phyloP scores from a whole-genome alignment of 129 eudicot species.

The Flaveria linearis region DNA sequence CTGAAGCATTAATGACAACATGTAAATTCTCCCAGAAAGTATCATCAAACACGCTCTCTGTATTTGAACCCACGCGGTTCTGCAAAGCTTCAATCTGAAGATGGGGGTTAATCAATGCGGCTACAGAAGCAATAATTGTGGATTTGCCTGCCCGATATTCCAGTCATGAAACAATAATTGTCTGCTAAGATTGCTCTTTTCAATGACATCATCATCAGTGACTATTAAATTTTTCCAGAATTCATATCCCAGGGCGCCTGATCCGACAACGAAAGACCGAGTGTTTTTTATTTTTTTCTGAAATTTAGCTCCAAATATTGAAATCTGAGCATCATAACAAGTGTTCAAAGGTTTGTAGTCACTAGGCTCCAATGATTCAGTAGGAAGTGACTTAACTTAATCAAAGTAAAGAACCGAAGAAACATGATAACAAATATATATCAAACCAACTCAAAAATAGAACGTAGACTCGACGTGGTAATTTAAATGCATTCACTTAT shows the following conservation, averaged over 20 bases:
- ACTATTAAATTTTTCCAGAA: constrained; percentile 78
- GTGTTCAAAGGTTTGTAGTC: constrained; percentile 63
- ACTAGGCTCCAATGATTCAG: constrained; percentile 50
- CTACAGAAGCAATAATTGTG: constrained; percentile 90
- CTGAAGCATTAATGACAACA: constrained; percentile 75
- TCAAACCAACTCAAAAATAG: background rate
- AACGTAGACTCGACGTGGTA: too few relatives aligned
- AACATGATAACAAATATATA: background rate
- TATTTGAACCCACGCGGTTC: constrained; percentile 91
- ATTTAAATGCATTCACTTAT: too few relatives aligned
- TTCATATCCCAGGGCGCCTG: constrained; percentile 95
- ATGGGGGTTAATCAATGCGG: constrained; percentile 61
- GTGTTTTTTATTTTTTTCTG: constrained; percentile 80
- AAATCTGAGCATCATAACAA: constrained; percentile 89
- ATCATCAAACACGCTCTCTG: constrained; percentile 79
- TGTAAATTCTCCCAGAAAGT: constrained; percentile 81
- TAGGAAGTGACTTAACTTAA: constrained; percentile 79
- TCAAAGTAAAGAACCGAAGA: constrained; percentile 83
- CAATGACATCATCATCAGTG: constrained; percentile 93
- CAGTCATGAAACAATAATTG: constrained; percentile 92
- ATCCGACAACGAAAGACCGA: constrained; percentile 69
- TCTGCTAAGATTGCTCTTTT: constrained; percentile 91
- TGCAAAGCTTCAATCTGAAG: constrained; percentile 83
- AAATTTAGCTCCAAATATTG: constrained; percentile 79
- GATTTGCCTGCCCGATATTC: constrained; percentile 99